A percentile compares a stretch with the other conserved stretches of the same genome.
These are phyloP conservation scores for Candida silvicultrix DNA, from an alignment of 805 yeast species.

Conservation along the genomic window DNA sequence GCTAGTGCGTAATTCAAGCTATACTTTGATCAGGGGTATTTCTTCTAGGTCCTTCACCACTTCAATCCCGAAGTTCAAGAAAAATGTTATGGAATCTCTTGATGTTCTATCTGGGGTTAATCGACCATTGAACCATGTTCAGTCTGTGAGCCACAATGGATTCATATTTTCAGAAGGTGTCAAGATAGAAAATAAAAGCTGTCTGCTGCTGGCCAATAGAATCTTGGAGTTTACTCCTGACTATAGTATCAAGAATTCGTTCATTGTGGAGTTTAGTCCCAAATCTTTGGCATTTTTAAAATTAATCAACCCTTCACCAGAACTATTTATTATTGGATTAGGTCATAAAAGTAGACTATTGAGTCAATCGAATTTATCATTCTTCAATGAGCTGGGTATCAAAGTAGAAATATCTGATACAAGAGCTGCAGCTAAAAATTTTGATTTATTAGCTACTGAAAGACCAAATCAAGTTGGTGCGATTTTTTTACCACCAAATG, in stretches of 20 bases:
- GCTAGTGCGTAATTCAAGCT: too few species aligned
- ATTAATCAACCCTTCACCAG: conserved; percentile 70
- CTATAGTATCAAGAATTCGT: conserved; percentile 33
- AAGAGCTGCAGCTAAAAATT: conserved; percentile 59
- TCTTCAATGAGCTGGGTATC: conserved; percentile 55
- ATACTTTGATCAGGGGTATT: too few species aligned
- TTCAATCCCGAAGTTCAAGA: background rate
- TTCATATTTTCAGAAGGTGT: conserved; percentile 51
- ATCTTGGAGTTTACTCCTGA: conserved; percentile 48
- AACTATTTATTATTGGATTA: conserved; percentile 63
- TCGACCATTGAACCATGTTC: conserved; percentile 44
- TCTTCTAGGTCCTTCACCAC: conserved; percentile 3
- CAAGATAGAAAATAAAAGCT: conserved; percentile 40
- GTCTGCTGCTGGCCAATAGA: conserved; percentile 49
- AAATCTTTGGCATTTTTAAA: conserved; percentile 42
- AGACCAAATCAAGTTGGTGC: conserved; percentile 73
- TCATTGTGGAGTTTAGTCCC: conserved; percentile 46
- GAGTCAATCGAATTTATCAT: conserved; percentile 44
- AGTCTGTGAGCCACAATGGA: conserved; percentile 46
- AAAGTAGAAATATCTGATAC: conserved; percentile 65
- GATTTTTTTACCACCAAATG: conserved; percentile 57
- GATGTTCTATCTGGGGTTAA: conserved; percentile 38
- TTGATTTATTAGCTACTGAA: conserved; percentile 74
- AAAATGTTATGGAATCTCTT: conserved; percentile 27
- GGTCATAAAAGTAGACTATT: conserved; percentile 61